Base-by-base conservation (phyloP, 2,329 filamentous ascomycete species). In the Aspergillus brasiliensis region DNA sequence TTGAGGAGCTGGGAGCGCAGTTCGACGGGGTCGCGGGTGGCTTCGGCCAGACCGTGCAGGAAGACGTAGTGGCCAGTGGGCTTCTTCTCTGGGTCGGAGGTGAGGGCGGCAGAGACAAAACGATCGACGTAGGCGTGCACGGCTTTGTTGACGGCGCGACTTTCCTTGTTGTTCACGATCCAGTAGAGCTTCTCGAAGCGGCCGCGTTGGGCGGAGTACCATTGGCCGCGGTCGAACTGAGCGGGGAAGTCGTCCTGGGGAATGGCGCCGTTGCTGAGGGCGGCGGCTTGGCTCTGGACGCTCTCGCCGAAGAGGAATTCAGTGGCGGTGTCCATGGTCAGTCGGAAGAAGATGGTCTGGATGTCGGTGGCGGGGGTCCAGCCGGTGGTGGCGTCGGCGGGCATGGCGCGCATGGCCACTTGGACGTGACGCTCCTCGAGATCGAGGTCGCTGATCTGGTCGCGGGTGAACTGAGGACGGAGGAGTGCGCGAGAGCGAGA, bases 261-360 rank as follows among this genome's bases (percentile, higher is more conserved):
- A 8, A 56, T 56, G 23, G 42, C 51, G 8, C 54, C 62, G 46
- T 52, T 58, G 28, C 78, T 66, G 3, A 76, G 55, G 2, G 72
- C 73, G 34, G 69, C 70, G 11, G 74, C 58, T 54, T 79, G 77
- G 65, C 83, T 87, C 49, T 84, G 85, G 19, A 93, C 88, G 63
- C 90, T 90, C 62, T 87, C 82, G 3, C 93, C 93, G 2, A 97
- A 84, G 27, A 97, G 79, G 72, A 97, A 97, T 67, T 96, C 90
- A 0, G 92, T 97, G 2, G 91, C 87, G 7, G 91, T 88, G 75
- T 97, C 93, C 27, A 97, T 83, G 0, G 92, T 93, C 70, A 88
- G 89, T n/a, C 91, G 84, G 80, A 92, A 96, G 77, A 97, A 89
- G 57, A 96, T 80, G 62, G 92, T 86, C 64, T 86, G 84, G 8